phyloP scores from a whole-genome alignment of 2,329 filamentous ascomycete species.

The Lachnellula suecica region DNA sequence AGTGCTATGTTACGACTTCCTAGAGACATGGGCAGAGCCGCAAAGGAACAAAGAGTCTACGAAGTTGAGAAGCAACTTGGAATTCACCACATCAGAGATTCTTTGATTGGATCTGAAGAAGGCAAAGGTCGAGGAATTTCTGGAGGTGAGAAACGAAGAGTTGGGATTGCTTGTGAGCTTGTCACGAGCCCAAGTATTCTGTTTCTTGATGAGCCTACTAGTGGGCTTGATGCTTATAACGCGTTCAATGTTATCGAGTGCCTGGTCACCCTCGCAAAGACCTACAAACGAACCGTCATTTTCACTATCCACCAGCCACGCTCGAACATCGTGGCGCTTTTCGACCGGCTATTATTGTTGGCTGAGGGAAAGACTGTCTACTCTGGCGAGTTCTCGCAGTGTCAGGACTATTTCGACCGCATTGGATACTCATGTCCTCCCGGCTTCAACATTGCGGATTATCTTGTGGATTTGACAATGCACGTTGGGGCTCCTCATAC shows the following conservation, averaged over 20 bases:
- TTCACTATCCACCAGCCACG: constrained; percentile 98
- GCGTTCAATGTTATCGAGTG: constrained; percentile 98
- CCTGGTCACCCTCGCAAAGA: constrained; percentile 90
- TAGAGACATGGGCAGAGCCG: constrained; percentile 78
- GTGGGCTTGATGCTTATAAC: constrained; percentile 93
- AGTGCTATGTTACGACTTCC: constrained; percentile 92
- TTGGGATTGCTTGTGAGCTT: constrained; percentile 95
- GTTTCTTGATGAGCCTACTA: constrained; percentile 96
- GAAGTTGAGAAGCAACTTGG: constrained; percentile 96
- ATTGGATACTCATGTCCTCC: constrained; percentile 92
- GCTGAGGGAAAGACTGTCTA: constrained; percentile 90
- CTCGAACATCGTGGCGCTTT: constrained; percentile 96
- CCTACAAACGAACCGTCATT: constrained; percentile 93
- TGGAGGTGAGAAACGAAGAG: constrained; percentile 92
- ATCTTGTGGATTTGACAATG: constrained; percentile 96
- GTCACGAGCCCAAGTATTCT: constrained; percentile 97
- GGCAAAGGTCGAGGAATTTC: constrained; percentile 93
- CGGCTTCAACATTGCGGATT: constrained; percentile 98
- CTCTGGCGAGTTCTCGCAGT: constrained; percentile 84
- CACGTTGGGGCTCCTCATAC: constrained; percentile 69
- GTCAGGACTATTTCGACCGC: constrained; percentile 88
- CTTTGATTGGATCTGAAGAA: constrained; percentile 94
- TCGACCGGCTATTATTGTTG: constrained; percentile 88
- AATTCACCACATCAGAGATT: constrained; percentile 91
- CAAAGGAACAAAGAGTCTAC: constrained; percentile 88